Evolutionary conservation across 2,329 filamentous ascomycete genomes (phyloP), one percentile per base, ranked within the genome.

Genomic region (Claviceps sp.): DNA sequence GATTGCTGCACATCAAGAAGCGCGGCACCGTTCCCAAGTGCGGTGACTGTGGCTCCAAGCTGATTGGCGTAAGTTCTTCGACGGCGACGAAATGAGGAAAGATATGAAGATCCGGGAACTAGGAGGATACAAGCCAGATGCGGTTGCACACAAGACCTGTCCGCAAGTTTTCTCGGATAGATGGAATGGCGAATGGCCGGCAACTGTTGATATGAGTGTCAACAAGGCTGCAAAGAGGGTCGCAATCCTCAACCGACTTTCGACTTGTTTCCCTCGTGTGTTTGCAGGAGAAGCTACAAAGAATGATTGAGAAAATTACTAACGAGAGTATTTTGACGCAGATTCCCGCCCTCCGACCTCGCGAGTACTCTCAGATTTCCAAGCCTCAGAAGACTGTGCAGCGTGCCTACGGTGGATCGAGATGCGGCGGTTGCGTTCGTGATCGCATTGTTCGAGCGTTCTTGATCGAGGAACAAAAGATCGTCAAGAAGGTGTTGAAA

Each of bases 401-500:
- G 79, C 89, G 93, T 67, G 90, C 93, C 68, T 98, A 98, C 74
- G 90, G 93, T 73, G 93, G 93, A 70, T 96, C 90, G 67, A 88
- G 93, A 82, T 98, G 93, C 81, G 89, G 86, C 70, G 93, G 88
- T 82, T 98, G 93, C 75, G 93, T 98, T 65, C 90, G 91, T 75
- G 93, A 98, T 80, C 86, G 93, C 66, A 88, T 98, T 64, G 88
- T 96, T 65, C 88, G 93, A 65, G 93, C 93, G 60, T 98, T 98
- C 85, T 78, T 98, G 73, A 97, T 98, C 63, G 94, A 98, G 81
- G 93, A 98, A 84, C 93, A 98, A 82, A 98, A 98, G 88, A 97
- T 98, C 67, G 93, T 98, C 76, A 98, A 98, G 89, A 98, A 98
- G 88, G 93, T 98, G 67, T 83, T 97, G 72, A 96, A 96, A 86